These are phyloP conservation scores for Dictyostelium intermedium DNA, from an alignment of 78 protist genomes.

Conservation along the genomic window DNA sequence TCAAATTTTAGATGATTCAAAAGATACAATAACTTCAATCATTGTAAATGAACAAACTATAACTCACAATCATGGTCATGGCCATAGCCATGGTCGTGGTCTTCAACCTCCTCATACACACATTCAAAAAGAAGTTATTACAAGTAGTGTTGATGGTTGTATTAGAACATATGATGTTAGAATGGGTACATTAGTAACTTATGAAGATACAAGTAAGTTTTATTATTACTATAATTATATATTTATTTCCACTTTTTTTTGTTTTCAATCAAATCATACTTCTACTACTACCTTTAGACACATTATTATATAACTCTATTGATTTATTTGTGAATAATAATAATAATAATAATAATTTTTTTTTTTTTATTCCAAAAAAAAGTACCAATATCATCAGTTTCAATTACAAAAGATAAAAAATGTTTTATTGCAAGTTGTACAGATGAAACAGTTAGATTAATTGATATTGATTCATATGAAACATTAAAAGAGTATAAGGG, in stretches of 20 bases:
- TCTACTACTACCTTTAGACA: too few species aligned
- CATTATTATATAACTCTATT: too few species aligned
- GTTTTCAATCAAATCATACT: too few species aligned
- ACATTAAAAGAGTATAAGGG: conserved; percentile 44
- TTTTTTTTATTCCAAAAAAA: background rate
- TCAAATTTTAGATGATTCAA: conserved; percentile 59
- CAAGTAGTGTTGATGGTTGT: conserved; percentile 83
- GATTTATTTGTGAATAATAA: too few species aligned
- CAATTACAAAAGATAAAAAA: conserved; percentile 74
- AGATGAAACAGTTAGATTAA: conserved; percentile 14
- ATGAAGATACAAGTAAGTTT: conserved; percentile 51
- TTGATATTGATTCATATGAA: conserved; percentile 73
- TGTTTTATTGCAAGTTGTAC: conserved; percentile 64
- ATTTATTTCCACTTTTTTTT: background rate
- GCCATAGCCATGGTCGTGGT: background rate
- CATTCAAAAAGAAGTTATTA: conserved; percentile 27
- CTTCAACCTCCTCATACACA: background rate
- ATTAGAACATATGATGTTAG: conserved; percentile 71
- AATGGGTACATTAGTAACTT: conserved; percentile 38
- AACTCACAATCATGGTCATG: background rate
- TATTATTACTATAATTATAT: background rate
- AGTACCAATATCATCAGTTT: conserved; percentile 65
- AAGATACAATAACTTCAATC: conserved; percentile 65
- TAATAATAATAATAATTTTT: background rate
- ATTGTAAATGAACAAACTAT: conserved; percentile 10